Evolutionary conservation across 805 yeast species (phyloP).

Genomic region (Nakazawaea peltata): DNA sequence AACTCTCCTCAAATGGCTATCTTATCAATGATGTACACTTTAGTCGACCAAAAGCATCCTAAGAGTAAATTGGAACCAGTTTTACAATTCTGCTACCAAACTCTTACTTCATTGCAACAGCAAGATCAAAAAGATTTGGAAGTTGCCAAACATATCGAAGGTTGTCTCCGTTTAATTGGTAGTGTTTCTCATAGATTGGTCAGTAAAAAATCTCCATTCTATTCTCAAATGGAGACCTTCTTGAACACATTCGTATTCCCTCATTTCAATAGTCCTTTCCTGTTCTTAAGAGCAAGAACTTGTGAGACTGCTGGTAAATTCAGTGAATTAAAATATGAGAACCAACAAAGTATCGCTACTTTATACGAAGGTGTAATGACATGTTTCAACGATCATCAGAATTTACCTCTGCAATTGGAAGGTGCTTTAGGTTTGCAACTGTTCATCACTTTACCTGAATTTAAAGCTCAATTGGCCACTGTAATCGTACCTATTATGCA

Average conservation of each 20-base stretch:
- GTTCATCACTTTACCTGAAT: constrained; percentile 54
- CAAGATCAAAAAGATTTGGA: constrained; percentile 31
- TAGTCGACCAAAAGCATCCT: constrained; percentile 65
- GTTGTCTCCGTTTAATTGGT: constrained; percentile 73
- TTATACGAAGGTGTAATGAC: constrained; percentile 38
- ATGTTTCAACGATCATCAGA: constrained; percentile 38
- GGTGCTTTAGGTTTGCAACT: constrained; percentile 84
- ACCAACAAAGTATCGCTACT: constrained; percentile 25
- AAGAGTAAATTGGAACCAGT: constrained; percentile 52
- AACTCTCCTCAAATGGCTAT: constrained; percentile 77
- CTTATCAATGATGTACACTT: constrained; percentile 56
- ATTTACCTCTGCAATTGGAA: constrained; percentile 72
- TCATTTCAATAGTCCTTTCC: constrained; percentile 49
- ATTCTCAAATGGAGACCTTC: constrained; percentile 60
- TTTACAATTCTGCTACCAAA: constrained; percentile 48
- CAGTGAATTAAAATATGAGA: constrained; percentile 48
- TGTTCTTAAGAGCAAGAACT: constrained; percentile 71
- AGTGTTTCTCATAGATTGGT: constrained; percentile 55
- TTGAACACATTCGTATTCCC: constrained; percentile 62
- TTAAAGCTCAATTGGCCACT: constrained; percentile 58
- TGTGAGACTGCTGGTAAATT: constrained; percentile 60
- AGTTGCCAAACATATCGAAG: constrained; percentile 64
- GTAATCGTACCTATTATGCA: constrained; percentile 81
- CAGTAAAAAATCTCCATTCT: constrained; percentile 46
- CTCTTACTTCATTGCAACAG: constrained; percentile 31